These are phyloP conservation scores for Arctium minus DNA, from an alignment of 129 eudicot genomes.

Conservation along the genomic window DNA sequence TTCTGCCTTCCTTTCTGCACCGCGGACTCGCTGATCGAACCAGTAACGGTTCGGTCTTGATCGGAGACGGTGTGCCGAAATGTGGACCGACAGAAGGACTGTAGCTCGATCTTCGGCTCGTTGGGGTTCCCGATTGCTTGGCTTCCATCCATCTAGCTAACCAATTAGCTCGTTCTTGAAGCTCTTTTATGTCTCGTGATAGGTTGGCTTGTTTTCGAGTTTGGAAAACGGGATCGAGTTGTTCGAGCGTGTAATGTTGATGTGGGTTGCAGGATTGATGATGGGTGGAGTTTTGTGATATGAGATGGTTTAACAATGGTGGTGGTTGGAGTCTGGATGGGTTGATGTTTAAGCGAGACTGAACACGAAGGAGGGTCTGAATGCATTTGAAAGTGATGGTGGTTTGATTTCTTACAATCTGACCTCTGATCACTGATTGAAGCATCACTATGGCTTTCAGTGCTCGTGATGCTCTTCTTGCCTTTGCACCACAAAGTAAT, in stretches of 20 bases:
- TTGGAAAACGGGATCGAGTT: constrained; percentile 46
- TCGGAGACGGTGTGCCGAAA: constrained; percentile 31
- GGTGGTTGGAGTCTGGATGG: neutral
- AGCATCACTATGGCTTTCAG: constrained; percentile 67
- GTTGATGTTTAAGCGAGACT: constrained; percentile 41
- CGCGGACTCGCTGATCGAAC: constrained; percentile 55
- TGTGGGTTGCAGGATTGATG: neutral
- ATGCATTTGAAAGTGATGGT: constrained; percentile 58
- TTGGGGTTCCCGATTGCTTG: constrained; percentile 35
- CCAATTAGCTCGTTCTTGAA: constrained; percentile 37
- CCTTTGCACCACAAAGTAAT: constrained; percentile 30
- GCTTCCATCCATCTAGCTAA: constrained; percentile 40
- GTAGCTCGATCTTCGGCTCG: constrained; percentile 20
- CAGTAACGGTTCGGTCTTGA: constrained; percentile 26
- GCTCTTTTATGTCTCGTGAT: constrained; percentile 37
- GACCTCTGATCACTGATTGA: constrained; percentile 75
- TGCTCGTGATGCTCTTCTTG: constrained; percentile 61
- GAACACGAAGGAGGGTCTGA: constrained; percentile 59
- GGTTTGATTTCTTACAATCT: constrained; percentile 60
- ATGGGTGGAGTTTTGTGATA: neutral
- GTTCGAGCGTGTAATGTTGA: constrained; percentile 34
- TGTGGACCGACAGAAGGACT: neutral
- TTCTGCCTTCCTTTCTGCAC: constrained; percentile 13
- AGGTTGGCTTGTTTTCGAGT: constrained; percentile 33
- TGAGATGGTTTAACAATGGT: constrained; percentile 50